These are phyloP conservation scores for Escallonia rubra DNA, from an alignment of 129 eudicot species.

Conservation along the genomic window DNA sequence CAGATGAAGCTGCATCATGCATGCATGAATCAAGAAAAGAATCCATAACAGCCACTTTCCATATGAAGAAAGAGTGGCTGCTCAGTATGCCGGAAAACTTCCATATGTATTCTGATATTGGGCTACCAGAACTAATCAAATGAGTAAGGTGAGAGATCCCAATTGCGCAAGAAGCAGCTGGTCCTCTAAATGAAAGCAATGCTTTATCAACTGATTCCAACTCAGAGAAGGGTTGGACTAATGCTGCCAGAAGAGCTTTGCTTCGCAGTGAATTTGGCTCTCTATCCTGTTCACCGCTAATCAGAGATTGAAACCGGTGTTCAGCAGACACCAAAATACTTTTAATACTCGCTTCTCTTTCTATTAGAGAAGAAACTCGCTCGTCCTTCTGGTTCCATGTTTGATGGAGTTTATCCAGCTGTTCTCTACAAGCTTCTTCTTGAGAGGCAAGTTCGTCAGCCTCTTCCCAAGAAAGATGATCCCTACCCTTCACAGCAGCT, in stretches of 20 bases:
- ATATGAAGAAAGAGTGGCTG: conserved; percentile 72
- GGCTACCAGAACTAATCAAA: conserved; percentile 49
- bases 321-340: conserved; percentile 53
- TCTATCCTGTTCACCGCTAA: conserved; percentile 42
- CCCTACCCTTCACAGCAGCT: conserved; percentile 89
- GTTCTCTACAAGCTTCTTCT: conserved; percentile 95
- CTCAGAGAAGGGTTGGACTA: conserved; percentile 68
- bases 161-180: conserved; percentile 36
- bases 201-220: conserved; percentile 70
- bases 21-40: conserved; percentile 81
- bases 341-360: conserved; percentile 60
- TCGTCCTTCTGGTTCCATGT: conserved; percentile 90
- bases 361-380: conserved; percentile 50
- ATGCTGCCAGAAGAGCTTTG: conserved; percentile 51
- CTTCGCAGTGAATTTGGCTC: conserved; percentile 43
- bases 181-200: conserved; percentile 36
- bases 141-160: conserved; percentile 44
- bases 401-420: conserved; percentile 79
- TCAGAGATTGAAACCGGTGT: conserved; percentile 55
- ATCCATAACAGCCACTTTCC: conserved; percentile 83
- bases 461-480: conserved; percentile 98
- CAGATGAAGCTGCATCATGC: conserved; percentile 65
- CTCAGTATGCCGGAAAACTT: conserved; percentile 53
- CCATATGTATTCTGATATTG: conserved; percentile 69
- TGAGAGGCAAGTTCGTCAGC: conserved; percentile 99